Evolutionary conservation across 2,329 filamentous ascomycete species (phyloP).

Genomic region (Apiospora sp.): DNA sequence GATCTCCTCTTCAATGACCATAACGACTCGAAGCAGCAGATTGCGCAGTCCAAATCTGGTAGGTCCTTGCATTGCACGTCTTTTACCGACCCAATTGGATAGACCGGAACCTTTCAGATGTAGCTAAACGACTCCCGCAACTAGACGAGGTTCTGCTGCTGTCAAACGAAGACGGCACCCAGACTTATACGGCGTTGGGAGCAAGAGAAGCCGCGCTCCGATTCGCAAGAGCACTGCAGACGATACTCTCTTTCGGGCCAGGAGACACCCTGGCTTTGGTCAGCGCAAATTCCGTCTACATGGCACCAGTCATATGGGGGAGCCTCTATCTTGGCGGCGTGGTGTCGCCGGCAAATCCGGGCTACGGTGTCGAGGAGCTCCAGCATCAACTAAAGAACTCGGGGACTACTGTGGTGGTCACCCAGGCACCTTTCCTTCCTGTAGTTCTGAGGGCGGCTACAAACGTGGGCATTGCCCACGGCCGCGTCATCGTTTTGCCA

Average conservation of each 20-base stretch:
- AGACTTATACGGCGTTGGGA: background rate
- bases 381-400: background rate
- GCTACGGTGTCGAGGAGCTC: background rate
- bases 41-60: background rate
- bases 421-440: background rate
- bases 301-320: background rate
- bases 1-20: background rate
- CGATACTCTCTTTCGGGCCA: background rate
- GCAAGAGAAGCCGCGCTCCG: background rate
- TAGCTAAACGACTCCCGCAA: background rate
- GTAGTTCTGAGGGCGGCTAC: background rate
- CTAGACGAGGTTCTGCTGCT: background rate
- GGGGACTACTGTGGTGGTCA: background rate
- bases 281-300: background rate
- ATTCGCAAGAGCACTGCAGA: background rate
- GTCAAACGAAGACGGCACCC: background rate
- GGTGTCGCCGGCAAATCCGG: background rate
- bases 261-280: background rate
- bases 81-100: background rate
- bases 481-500: background rate
- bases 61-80: background rate
- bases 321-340: background rate
- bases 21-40: background rate
- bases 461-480: background rate
- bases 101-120: background rate